Base-by-base conservation (phyloP, 768 basidiomycete species). In the Asterophora parasitica region DNA sequence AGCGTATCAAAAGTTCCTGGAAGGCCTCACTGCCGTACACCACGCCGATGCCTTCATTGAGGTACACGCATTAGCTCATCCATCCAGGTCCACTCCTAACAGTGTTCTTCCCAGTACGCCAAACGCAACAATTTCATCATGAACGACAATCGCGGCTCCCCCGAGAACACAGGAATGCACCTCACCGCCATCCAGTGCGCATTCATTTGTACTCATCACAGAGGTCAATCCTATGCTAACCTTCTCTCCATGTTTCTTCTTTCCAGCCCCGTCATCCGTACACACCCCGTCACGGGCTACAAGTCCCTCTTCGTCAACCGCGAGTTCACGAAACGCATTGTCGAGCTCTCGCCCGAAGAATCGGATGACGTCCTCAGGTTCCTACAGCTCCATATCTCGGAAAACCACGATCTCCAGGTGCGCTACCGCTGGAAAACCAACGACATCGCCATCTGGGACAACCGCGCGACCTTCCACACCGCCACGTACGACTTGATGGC, bases 401-500 rank as follows among this genome's bases (percentile, higher is more conserved):
- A 80, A 56, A 82, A 81, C 63, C 81, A 83, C 54, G 79, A 82
- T 60, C 61, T 81, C 13, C 78, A 78, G 53, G 67, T 68, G 44
- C 67, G 76, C 19, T 77, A 68, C 68, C 70, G 71, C 15, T 83
- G 81, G 79, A 60, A 63, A 28, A 56, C 58, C 33, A 73, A 79
- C 54, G 76, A 76, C 46, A 58, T 82, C 19, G 81, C 81, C 0
- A 78, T 83, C 55, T 83, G 80, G 81, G 79, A 81, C 47, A 83
- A 83, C 57, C 61, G 79, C 35, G 65, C 69, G 13, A 75, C 75
- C 0, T 72, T 68, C 61, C 77, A 79, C 52, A 76, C 67, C 9
- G 68, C 69, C 17, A 73, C 72, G 72, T 72, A 55, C 46, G 68
- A 45, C 17, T 28, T 13, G 12, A 0, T 51, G 23, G 23, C 3